Evolutionary conservation across 371 early-diverging fungal genomes (phyloP).

Genomic region (Mortierella sp.): DNA sequence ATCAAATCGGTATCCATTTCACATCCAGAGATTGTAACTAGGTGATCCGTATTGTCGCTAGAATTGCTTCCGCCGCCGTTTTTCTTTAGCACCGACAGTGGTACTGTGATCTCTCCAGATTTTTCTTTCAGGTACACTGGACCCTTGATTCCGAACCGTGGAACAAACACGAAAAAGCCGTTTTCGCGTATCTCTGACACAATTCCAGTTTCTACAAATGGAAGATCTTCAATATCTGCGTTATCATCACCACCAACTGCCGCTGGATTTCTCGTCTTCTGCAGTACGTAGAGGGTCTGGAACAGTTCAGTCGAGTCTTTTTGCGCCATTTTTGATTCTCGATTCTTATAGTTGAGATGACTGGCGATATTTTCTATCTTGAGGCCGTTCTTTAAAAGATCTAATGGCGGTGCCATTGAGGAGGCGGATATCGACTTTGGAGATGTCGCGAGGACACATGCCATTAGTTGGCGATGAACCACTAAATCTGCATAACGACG

Average conservation of each 20-base stretch:
- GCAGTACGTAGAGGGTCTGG: slow-evolving; percentile 79
- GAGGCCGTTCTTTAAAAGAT: slow-evolving; percentile 58
- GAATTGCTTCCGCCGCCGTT: not conserved
- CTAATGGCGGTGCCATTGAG: slow-evolving; percentile 30
- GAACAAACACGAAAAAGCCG: slow-evolving; percentile 81
- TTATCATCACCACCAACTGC: not conserved
- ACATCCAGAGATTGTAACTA: slow-evolving; percentile 30
- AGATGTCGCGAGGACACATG: slow-evolving; percentile 55
- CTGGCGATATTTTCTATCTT: slow-evolving; percentile 66
- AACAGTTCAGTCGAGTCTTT: slow-evolving; percentile 84
- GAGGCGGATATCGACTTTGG: not conserved
- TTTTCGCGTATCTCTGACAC: slow-evolving; percentile 81
- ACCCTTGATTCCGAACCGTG: slow-evolving; percentile 77
- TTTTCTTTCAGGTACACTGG: slow-evolving; percentile 75
- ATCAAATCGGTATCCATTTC: slow-evolving; percentile 51
- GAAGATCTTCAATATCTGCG: slow-evolving; percentile 29
- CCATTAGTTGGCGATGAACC: slow-evolving; percentile 90
- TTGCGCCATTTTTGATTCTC: slow-evolving; percentile 82
- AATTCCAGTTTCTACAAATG: slow-evolving; percentile 73
- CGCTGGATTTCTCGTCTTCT: slow-evolving; percentile 54
- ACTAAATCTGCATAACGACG: slow-evolving; percentile 98
- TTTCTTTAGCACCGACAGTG: slow-evolving; percentile 65
- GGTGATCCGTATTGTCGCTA: slow-evolving; percentile 11
- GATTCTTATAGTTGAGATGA: slow-evolving; percentile 76
- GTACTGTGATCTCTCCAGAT: slow-evolving; percentile 65